Evolutionary conservation across 495 filamentous ascomycete species (phyloP).

Genomic region (Choiromyces venosus): DNA sequence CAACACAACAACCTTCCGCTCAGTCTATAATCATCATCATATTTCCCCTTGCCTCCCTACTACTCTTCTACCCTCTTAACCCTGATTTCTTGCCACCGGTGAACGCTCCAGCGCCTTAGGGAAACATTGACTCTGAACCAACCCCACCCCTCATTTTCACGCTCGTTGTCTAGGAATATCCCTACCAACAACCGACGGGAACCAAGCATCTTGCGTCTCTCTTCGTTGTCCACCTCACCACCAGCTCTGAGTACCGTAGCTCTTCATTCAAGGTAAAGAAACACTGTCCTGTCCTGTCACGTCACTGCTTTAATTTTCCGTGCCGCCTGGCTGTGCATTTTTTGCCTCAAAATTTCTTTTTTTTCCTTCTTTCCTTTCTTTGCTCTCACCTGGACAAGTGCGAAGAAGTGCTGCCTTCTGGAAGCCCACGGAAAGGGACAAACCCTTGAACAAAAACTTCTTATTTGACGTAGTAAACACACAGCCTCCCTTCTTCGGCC

Average conservation of each 20-base stretch:
- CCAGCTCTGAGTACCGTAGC: not conserved
- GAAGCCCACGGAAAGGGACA: not conserved
- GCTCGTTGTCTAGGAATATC: slow-evolving; percentile 10
- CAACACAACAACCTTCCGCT: slow-evolving; percentile 7
- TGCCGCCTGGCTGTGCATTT: not conserved
- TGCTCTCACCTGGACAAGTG: not conserved
- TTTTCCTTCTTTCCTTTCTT: not conserved
- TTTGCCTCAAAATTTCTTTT: not conserved
- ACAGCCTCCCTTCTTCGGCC: not conserved
- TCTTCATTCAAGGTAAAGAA: not conserved
- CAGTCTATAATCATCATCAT: slow-evolving; percentile 6
- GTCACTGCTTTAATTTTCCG: not conserved
- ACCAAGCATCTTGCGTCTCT: not conserved
- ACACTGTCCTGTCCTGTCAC: not conserved
- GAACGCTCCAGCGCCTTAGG: slow-evolving; percentile 17
- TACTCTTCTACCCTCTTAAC: not conserved
- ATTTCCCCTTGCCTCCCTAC: slow-evolving; percentile 4
- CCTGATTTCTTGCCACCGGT: slow-evolving; percentile 9
- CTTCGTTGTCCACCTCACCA: slow-evolving; percentile 6
- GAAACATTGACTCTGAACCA: slow-evolving; percentile 6
- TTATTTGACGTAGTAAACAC: too few species aligned
- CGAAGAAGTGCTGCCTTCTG: not conserved
- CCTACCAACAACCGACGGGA: slow-evolving; percentile 10
- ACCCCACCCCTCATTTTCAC: slow-evolving; percentile 1
- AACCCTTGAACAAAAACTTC: not conserved